These are phyloP conservation scores for Cordyceps tenuipes DNA, from an alignment of 2,329 filamentous ascomycete species.

Conservation along the genomic window DNA sequence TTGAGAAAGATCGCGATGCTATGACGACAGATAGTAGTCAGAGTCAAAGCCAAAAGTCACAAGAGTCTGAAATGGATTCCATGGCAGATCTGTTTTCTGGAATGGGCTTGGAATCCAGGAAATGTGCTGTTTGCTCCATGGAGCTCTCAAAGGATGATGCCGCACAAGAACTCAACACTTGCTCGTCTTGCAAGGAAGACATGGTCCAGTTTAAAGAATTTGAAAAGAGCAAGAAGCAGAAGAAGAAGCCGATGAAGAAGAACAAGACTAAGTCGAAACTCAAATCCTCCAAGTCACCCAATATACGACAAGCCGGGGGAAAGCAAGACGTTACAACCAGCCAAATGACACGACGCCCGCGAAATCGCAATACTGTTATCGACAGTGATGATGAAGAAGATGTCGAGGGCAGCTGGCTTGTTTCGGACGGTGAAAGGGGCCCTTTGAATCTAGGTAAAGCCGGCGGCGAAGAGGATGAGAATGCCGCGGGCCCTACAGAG, in stretches of 20 bases:
- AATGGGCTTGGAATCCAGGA: constrained; percentile 67
- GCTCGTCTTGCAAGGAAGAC: constrained; percentile 67
- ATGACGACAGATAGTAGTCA: constrained; percentile 53
- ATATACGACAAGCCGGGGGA: not conserved
- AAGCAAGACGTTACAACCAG: constrained; percentile 18
- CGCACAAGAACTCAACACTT: constrained; percentile 41
- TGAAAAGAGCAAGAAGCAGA: constrained; percentile 33
- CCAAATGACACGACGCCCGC: constrained; percentile 25
- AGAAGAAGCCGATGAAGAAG: constrained; percentile 26
- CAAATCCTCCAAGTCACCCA: constrained; percentile 12
- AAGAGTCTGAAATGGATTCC: constrained; percentile 63
- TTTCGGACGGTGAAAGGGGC: constrained; percentile 57
- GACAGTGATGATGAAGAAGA: constrained; percentile 65
- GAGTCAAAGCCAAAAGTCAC: constrained; percentile 40
- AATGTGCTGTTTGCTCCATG: constrained; percentile 75
- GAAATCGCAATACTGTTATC: constrained; percentile 48
- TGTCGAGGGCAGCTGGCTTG: constrained; percentile 71
- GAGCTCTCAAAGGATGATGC: constrained; percentile 48
- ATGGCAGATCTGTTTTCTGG: constrained; percentile 82
- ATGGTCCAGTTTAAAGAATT: constrained; percentile 48
- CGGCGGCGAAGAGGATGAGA: constrained; percentile 78
- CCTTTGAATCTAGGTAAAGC: constrained; percentile 60
- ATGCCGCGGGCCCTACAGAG: constrained; percentile 80
- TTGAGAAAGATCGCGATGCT: constrained; percentile 82
- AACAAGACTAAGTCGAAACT: constrained; percentile 18